phyloP scores from a whole-genome alignment of 495 filamentous ascomycete species.

The Lentithecium fluviatile region DNA sequence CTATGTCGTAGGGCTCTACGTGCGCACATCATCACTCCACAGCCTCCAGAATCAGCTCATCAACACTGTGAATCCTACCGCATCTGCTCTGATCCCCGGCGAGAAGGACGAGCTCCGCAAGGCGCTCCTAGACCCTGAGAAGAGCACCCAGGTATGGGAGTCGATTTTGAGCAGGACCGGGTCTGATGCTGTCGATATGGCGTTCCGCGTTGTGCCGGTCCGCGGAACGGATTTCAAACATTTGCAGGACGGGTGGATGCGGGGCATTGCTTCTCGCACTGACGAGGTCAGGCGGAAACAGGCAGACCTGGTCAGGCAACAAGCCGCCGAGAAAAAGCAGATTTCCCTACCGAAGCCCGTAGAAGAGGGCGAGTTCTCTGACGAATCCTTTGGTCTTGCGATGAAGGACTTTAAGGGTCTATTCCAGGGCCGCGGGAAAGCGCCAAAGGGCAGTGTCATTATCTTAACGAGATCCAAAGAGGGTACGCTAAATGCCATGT shows the following conservation, averaged over 20 bases:
- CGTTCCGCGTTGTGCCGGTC: slow-evolving; percentile 76
- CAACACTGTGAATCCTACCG: slow-evolving; percentile 49
- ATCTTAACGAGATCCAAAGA: slow-evolving; percentile 65
- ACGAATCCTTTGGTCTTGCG: slow-evolving; percentile 64
- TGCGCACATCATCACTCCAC: slow-evolving; percentile 72
- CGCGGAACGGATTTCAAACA: slow-evolving; percentile 91
- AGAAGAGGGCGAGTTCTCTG: slow-evolving; percentile 28
- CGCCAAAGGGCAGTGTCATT: slow-evolving; percentile 73
- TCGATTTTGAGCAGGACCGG: slow-evolving; percentile 57
- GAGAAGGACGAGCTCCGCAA: slow-evolving; percentile 72
- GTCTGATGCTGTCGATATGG: slow-evolving; percentile 60
- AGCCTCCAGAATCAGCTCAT: slow-evolving; percentile 58
- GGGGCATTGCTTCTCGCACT: slow-evolving; percentile 73
- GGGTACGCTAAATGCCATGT: slow-evolving; percentile 67
- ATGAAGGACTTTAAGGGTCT: slow-evolving; percentile 73
- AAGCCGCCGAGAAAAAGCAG: slow-evolving; percentile 15
- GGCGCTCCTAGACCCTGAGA: slow-evolving; percentile 65
- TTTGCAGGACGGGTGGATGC: slow-evolving; percentile 84
- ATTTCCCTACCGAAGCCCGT: slow-evolving; percentile 24
- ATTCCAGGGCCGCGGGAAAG: slow-evolving; percentile 68
- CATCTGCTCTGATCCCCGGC: slow-evolving; percentile 73
- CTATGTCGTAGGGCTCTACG: slow-evolving; percentile 89
- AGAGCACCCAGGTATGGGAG: slow-evolving; percentile 70
- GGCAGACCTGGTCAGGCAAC: slow-evolving; percentile 21
- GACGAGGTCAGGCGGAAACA: slow-evolving; percentile 41